phyloP scores from a whole-genome alignment of 148 eudicot species.

The Arctostaphylos glauca region DNA sequence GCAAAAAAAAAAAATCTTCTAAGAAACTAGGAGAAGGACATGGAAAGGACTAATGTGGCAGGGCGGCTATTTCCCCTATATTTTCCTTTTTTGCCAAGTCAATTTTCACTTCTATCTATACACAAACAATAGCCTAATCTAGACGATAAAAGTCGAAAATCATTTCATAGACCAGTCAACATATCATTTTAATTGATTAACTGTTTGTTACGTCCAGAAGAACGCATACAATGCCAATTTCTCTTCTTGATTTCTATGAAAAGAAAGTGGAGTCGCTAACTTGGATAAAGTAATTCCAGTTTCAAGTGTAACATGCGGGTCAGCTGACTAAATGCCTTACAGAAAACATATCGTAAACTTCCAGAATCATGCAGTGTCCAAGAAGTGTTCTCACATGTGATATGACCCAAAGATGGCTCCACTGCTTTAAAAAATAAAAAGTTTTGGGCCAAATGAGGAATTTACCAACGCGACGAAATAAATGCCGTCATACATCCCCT shows the following conservation, averaged over 20 bases:
- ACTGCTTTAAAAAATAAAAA: background rate
- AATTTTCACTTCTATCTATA: background rate
- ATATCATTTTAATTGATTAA: background rate
- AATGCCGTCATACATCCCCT: background rate
- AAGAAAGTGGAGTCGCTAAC: background rate
- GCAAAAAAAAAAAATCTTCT: constrained; percentile 4
- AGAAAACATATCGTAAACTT: background rate
- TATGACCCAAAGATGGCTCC: background rate
- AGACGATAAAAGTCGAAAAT: background rate
- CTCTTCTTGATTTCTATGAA: background rate
- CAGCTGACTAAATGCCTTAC: background rate
- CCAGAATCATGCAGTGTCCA: background rate
- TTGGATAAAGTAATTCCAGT: constrained; percentile 1
- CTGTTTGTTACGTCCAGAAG: background rate
- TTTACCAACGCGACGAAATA: background rate
- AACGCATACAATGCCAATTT: background rate
- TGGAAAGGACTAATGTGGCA: background rate
- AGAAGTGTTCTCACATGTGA: background rate
- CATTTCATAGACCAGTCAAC: background rate
- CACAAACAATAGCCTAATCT: constrained; percentile 1
- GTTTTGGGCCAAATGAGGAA: background rate
- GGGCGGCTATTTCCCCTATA: background rate
- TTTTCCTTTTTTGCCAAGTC: background rate
- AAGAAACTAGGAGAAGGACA: background rate
- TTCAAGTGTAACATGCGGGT: background rate